A percentile compares a stretch with the other conserved stretches of the same genome.
These are phyloP conservation scores for Oxyria digyna DNA, from an alignment of 148 eudicot species.

Conservation along the genomic window DNA sequence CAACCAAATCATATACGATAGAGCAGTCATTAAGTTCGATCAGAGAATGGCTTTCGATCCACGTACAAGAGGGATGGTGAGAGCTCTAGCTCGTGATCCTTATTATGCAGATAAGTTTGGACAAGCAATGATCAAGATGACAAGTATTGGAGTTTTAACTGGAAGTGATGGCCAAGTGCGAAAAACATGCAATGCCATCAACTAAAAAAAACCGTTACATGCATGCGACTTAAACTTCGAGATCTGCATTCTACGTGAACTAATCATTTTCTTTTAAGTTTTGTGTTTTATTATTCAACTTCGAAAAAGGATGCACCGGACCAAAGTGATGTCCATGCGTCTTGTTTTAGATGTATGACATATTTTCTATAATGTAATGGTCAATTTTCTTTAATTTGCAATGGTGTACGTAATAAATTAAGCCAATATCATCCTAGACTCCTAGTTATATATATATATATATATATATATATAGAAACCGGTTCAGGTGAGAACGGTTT, in stretches of 20 bases:
- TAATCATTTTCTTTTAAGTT: background rate
- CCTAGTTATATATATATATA: too few relatives aligned
- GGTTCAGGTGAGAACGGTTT: too few relatives aligned
- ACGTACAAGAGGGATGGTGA: background rate
- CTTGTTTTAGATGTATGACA: too few relatives aligned
- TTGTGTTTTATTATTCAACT: background rate
- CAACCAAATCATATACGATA: conserved; percentile 11
- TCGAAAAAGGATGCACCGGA: background rate
- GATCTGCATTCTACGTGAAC: too few relatives aligned
- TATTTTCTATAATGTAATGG: too few relatives aligned
- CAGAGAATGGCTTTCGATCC: conserved; percentile 14
- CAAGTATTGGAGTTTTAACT: conserved; percentile 6
- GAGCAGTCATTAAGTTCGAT: conserved; percentile 15
- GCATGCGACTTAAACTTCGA: background rate
- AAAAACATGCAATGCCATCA: conserved; percentile 6
- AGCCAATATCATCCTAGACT: too few relatives aligned
- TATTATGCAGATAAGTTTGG: conserved; percentile 11
- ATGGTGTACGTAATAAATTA: too few relatives aligned
- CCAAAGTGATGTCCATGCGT: background rate
- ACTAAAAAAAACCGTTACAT: background rate
- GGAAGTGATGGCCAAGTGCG: conserved; percentile 12
- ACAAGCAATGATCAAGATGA: conserved; percentile 14
- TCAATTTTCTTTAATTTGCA: too few relatives aligned
- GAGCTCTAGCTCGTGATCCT: background rate
- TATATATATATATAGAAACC: too few relatives aligned